A percentile compares a stretch with the other conserved stretches of the same genome.
These are phyloP conservation scores for Solanum megistacrolobum DNA, from an alignment of 257 asterid species.

Conservation along the genomic window DNA sequence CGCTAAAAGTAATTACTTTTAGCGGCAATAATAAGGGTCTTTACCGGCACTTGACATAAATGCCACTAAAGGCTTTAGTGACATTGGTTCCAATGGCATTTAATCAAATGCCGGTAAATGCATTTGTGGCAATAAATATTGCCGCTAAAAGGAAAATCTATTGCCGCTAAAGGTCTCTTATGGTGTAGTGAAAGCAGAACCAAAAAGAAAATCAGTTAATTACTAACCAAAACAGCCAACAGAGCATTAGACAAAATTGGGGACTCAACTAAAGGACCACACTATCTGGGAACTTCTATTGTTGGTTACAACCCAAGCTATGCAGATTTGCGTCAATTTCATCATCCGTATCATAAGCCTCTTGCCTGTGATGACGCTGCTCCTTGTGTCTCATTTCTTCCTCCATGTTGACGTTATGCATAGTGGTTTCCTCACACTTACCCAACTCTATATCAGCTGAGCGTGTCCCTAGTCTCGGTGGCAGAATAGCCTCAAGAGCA, in stretches of 20 bases:
- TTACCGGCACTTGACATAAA: too few relatives aligned
- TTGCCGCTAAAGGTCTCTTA: too few relatives aligned
- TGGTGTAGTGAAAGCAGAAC: neutral
- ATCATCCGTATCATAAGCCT: constrained; percentile 22
- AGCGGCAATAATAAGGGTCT: too few relatives aligned
- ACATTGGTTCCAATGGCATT: too few relatives aligned
- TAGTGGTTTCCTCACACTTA: constrained; percentile 14
- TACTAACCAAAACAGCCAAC: neutral
- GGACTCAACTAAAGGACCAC: neutral
- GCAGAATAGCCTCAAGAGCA: constrained; percentile 7
- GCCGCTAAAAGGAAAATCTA: too few relatives aligned
- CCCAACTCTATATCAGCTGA: constrained; percentile 3
- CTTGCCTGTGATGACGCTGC: constrained; percentile 6
- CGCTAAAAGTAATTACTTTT: too few relatives aligned
- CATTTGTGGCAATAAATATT: too few relatives aligned
- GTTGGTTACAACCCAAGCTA: constrained; percentile 20
- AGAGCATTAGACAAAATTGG: neutral
- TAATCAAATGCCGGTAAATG: too few relatives aligned
- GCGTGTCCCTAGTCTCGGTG: neutral
- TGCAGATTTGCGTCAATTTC: constrained; percentile 7
- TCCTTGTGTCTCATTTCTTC: constrained; percentile 23
- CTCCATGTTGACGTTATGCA: constrained; percentile 18
- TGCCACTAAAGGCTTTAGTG: too few relatives aligned
- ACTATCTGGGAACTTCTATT: neutral
- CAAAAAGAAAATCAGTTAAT: neutral